Percentiles rank a stretch among this genome's conserved stretches.
phyloP scores from a whole-genome alignment of 106 monocot species.

The Alisma plantagoaquatica region DNA sequence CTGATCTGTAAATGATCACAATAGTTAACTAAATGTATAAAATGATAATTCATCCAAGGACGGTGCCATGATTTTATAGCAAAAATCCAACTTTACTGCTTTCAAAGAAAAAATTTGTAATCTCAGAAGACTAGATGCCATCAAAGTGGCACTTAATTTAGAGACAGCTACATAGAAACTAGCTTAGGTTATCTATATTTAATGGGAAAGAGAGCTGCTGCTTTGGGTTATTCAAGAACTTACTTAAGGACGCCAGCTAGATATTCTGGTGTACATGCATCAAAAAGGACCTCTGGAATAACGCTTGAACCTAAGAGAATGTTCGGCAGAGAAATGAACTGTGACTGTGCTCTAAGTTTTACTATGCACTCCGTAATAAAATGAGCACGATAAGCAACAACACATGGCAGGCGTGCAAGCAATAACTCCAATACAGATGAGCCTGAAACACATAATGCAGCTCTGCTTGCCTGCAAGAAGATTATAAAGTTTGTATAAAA shows the following conservation, averaged over 20 bases:
- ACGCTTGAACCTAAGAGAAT: slow-evolving; percentile 58
- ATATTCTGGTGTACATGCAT: slow-evolving; percentile 49
- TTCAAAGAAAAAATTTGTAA: background rate
- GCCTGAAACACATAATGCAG: slow-evolving; percentile 85
- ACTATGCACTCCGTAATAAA: slow-evolving; percentile 82
- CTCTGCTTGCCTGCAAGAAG: slow-evolving; percentile 65
- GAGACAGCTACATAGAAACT: background rate
- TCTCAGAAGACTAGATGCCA: background rate
- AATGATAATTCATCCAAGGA: background rate
- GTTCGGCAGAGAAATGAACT: slow-evolving; percentile 84
- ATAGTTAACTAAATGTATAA: background rate
- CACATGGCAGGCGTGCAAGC: slow-evolving; percentile 68
- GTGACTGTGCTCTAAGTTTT: slow-evolving; percentile 42
- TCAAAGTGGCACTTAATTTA: background rate
- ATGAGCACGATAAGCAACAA: slow-evolving; percentile 89
- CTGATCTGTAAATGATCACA: too few species aligned
- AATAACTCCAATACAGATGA: slow-evolving; percentile 82
- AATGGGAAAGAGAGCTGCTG: background rate
- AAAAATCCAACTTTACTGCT: background rate
- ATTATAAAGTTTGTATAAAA: too few species aligned
- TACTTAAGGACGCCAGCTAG: slow-evolving; percentile 50
- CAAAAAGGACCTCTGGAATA: slow-evolving; percentile 82
- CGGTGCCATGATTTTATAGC: background rate
- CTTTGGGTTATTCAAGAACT: slow-evolving; percentile 2
- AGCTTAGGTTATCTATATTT: background rate